These are phyloP conservation scores for Candolleomyces aberdarensis DNA, from an alignment of 768 basidiomycete species.

Conservation along the genomic window DNA sequence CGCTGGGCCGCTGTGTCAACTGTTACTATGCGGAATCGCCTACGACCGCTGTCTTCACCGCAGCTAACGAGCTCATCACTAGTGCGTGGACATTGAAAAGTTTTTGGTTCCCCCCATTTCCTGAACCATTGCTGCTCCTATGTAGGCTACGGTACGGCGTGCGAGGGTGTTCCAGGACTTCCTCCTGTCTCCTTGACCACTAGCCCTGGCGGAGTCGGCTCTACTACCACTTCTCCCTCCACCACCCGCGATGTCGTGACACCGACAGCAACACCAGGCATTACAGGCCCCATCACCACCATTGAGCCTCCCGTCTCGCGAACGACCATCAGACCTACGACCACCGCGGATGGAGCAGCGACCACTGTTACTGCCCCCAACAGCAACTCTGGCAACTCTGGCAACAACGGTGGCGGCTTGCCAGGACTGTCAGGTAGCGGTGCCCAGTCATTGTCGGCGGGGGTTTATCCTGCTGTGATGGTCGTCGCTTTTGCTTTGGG, in stretches of 20 bases:
- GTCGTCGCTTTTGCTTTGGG: neutral
- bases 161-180: neutral
- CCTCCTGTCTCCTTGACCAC: neutral
- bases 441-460: neutral
- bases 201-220: neutral
- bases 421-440: neutral
- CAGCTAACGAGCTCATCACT: constrained; percentile 21
- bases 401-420: no score
- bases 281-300: neutral
- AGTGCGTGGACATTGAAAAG: constrained; percentile 16
- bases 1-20: constrained; percentile 28
- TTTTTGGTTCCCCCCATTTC: neutral
- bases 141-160: constrained; percentile 3
- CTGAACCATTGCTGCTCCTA: neutral
- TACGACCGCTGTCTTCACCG: constrained; percentile 2
- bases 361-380: neutral
- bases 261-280: neutral
- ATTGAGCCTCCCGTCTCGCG: neutral
- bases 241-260: neutral
- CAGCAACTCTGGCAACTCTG: no score
- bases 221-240: no score
- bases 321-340: neutral
- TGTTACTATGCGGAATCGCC: constrained; percentile 21
- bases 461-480: neutral
- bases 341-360: neutral